Conservation (phyloP, 352 stramenopile species). For the Phytophthora boehmeriae region DNA sequence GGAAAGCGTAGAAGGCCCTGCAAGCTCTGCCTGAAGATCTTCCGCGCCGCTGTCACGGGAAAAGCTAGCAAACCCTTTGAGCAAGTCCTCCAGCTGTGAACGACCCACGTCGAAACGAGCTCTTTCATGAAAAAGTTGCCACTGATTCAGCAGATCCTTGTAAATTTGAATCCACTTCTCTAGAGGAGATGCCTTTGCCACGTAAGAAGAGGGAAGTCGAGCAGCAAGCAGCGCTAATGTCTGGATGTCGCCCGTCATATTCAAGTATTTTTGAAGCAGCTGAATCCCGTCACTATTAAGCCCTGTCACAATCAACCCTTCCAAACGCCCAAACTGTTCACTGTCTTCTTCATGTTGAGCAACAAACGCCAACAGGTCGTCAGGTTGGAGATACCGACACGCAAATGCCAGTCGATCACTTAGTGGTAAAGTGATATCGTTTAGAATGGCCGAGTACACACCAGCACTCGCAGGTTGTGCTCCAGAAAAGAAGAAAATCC, state of each 20-base stretch:
- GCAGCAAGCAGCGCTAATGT: slow-evolving; percentile 89
- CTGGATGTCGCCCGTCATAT: slow-evolving; percentile 91
- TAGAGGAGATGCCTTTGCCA: slow-evolving; percentile 65
- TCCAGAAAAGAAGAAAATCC: slow-evolving; percentile 45
- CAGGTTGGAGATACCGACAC: slow-evolving; percentile 86
- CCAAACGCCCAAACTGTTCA: slow-evolving; percentile 81
- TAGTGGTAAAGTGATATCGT: slow-evolving; percentile 85
- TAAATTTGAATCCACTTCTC: slow-evolving; percentile 93
- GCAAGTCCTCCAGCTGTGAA: slow-evolving; percentile 85
- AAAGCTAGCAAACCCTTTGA: slow-evolving; percentile 80
- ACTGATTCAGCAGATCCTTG: slow-evolving; percentile 92
- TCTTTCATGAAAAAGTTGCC: slow-evolving; percentile 93
- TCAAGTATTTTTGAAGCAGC: slow-evolving; percentile 92
- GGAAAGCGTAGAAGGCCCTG: slow-evolving; percentile 52
- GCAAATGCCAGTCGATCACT: slow-evolving; percentile 92
- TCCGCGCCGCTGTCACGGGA: slow-evolving; percentile 52
- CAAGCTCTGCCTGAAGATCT: slow-evolving; percentile 51
- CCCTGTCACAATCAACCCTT: slow-evolving; percentile 92
- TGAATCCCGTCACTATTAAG: slow-evolving; percentile 81
- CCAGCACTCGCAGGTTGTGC: slow-evolving; percentile 38
- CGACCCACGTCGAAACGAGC: slow-evolving; percentile 93
- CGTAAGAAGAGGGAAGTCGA: slow-evolving; percentile 56
- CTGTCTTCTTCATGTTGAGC: slow-evolving; percentile 81
- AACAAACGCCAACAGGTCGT: slow-evolving; percentile 89
- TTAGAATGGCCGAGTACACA: slow-evolving; percentile 80